phyloP scores from a whole-genome alignment of 1,139 yeast genomes.

The Candida pseudoviswanathii region DNA sequence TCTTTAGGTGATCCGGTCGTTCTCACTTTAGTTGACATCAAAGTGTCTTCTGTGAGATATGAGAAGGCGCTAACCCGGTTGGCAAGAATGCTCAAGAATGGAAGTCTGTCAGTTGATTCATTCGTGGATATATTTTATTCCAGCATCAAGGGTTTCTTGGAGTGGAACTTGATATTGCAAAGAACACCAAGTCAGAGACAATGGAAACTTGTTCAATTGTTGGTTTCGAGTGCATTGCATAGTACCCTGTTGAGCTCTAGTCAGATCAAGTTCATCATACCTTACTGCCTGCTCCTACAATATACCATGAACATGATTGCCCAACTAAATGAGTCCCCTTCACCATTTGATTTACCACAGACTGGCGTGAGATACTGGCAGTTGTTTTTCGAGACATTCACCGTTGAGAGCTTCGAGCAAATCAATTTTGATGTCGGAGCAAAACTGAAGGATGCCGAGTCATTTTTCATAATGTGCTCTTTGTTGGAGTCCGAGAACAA shows the following conservation, averaged over 20 bases:
- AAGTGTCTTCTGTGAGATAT: conserved; percentile 20
- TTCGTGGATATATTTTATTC: conserved; percentile 19
- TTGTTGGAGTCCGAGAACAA: conserved; percentile 7
- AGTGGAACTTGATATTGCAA: conserved; percentile 39
- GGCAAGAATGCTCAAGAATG: conserved; percentile 14
- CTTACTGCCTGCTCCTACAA: conserved; percentile 27
- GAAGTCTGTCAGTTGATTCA: conserved; percentile 4
- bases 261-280: conserved; percentile 16
- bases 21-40: conserved; percentile 29
- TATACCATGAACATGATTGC: conserved; percentile 18
- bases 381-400: conserved; percentile 16
- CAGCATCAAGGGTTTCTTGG: conserved; percentile 26
- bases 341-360: not conserved
- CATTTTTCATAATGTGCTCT: conserved; percentile 14
- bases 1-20: conserved; percentile 25
- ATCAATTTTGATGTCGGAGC: conserved; percentile 9
- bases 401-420: conserved; percentile 9
- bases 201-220: conserved; percentile 18
- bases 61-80: conserved; percentile 21
- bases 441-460: conserved; percentile 13
- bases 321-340: conserved; percentile 2
- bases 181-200: conserved; percentile 23
- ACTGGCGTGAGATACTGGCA: conserved; percentile 15
- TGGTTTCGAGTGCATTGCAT: conserved; percentile 7
- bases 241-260: conserved; percentile 3